These are phyloP conservation scores for Chondrostereum purpureum DNA, from an alignment of 1,284 basidiomycete species.

Conservation along the genomic window DNA sequence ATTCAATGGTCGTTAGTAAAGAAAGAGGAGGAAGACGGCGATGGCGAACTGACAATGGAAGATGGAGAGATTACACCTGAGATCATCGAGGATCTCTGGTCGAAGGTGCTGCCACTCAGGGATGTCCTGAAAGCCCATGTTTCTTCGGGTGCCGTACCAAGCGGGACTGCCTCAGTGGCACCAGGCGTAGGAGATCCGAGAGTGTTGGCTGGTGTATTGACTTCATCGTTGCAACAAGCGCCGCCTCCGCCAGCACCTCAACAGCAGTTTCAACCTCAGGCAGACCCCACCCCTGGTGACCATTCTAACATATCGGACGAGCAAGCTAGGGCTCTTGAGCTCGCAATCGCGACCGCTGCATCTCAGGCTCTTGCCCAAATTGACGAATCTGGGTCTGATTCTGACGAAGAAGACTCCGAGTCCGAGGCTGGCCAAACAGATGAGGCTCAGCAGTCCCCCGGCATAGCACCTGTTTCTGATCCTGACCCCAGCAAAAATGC, in stretches of 20 bases:
- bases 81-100: slow-evolving; percentile 44
- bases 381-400: slow-evolving; percentile 65
- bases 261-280: slow-evolving; percentile 13
- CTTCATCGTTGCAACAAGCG: slow-evolving; percentile 6
- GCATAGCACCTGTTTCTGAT: too few species aligned
- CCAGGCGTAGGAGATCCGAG: background rate
- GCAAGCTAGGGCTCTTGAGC: slow-evolving; percentile 57
- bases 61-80: slow-evolving; percentile 57
- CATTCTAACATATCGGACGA: slow-evolving; percentile 65
- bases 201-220: slow-evolving; percentile 13
- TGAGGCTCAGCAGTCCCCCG: too few species aligned
- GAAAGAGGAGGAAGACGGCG: too few species aligned
- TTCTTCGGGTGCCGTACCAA: slow-evolving; percentile 10
- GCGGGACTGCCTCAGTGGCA: slow-evolving; percentile 2
- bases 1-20: slow-evolving; percentile 23
- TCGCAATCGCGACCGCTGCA: slow-evolving; percentile 64
- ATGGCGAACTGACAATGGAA: slow-evolving; percentile 33
- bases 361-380: slow-evolving; percentile 67
- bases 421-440: slow-evolving; percentile 33
- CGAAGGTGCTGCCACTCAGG: slow-evolving; percentile 35
- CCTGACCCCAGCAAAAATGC: too few species aligned
- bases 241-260: slow-evolving; percentile 5
- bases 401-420: slow-evolving; percentile 42
- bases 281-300: slow-evolving; percentile 35
- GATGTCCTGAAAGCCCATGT: slow-evolving; percentile 6